phyloP scores from a whole-genome alignment of 805 yeast species.

The Saccharomycopsis amapae region DNA sequence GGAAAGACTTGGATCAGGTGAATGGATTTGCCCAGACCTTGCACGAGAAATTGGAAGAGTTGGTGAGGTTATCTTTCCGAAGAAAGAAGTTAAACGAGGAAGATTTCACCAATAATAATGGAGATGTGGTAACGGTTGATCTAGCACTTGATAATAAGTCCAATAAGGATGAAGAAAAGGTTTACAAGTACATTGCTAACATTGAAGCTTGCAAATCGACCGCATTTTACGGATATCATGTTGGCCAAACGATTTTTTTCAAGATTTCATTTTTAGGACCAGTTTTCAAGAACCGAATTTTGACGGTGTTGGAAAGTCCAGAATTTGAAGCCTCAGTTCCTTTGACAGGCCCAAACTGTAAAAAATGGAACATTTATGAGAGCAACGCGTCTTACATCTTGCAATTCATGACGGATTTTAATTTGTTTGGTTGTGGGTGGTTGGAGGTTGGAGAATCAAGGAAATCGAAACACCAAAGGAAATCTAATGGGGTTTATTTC shows the following conservation, averaged over 20 bases:
- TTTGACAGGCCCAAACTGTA: conserved; percentile 21
- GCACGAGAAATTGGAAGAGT: conserved; percentile 38
- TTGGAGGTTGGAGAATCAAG: conserved; percentile 39
- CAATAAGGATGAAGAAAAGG: conserved; percentile 7
- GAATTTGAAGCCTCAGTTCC: conserved; percentile 21
- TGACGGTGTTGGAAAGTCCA: conserved; percentile 36
- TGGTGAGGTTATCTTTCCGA: conserved; percentile 34
- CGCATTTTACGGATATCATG: conserved; percentile 79
- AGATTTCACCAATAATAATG: conserved; percentile 15
- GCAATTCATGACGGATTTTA: conserved; percentile 79
- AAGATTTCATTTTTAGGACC: conserved; percentile 68
- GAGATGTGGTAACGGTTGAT: conserved; percentile 5
- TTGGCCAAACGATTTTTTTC: conserved; percentile 55
- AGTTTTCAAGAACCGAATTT: conserved; percentile 44
- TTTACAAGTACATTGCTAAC: conserved; percentile 41
- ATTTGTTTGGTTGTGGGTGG: conserved; percentile 83
- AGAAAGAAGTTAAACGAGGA: conserved; percentile 21
- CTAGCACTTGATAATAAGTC: not conserved
- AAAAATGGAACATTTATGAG: conserved; percentile 50
- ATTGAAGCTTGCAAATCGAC: conserved; percentile 62
- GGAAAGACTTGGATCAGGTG: conserved; percentile 24
- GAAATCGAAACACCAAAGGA: too few species aligned
- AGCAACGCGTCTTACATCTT: conserved; percentile 70
- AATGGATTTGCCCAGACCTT: conserved; percentile 33
- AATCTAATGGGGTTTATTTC: conserved; percentile 34